These are phyloP conservation scores for Petrea volubilis DNA, from an alignment of 257 asterid genomes.

Conservation along the genomic window DNA sequence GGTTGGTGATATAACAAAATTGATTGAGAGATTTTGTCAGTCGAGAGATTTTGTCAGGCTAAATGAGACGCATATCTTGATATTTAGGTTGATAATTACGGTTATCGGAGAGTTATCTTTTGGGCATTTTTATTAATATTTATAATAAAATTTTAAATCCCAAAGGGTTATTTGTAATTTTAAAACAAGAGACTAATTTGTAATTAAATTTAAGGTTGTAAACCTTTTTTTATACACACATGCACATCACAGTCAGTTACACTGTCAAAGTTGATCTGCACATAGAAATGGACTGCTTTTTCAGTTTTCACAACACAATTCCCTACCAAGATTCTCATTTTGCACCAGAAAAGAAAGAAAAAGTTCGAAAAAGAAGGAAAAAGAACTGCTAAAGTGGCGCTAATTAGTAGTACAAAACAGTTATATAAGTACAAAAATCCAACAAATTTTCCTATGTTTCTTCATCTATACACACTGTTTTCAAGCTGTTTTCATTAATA, in stretches of 20 bases:
- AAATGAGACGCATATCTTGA: no score
- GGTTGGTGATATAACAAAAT: no score
- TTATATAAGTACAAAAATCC: constrained; percentile 17
- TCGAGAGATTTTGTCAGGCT: no score
- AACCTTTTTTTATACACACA: no score
- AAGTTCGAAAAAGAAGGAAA: not conserved
- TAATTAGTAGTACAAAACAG: not conserved
- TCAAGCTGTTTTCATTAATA: constrained; percentile 10
- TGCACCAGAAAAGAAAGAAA: constrained; percentile 18
- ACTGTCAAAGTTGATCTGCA: constrained; percentile 23
- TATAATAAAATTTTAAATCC: no score
- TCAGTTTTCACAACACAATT: constrained; percentile 33
- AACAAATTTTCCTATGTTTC: not conserved
- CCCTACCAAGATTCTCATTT: constrained; percentile 43
- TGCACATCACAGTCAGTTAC: constrained; percentile 18
- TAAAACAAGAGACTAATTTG: no score
- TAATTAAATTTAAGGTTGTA: no score
- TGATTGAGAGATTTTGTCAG: no score
- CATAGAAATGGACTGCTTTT: constrained; percentile 29
- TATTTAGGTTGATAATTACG: no score
- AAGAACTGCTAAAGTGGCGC: constrained; percentile 1
- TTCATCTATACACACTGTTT: constrained; percentile 18
- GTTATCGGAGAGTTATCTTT: no score
- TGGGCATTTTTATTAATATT: no score
- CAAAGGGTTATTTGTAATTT: no score